Conservation (phyloP, 2,329 filamentous ascomycete species). For the Diaporthe sp. region DNA sequence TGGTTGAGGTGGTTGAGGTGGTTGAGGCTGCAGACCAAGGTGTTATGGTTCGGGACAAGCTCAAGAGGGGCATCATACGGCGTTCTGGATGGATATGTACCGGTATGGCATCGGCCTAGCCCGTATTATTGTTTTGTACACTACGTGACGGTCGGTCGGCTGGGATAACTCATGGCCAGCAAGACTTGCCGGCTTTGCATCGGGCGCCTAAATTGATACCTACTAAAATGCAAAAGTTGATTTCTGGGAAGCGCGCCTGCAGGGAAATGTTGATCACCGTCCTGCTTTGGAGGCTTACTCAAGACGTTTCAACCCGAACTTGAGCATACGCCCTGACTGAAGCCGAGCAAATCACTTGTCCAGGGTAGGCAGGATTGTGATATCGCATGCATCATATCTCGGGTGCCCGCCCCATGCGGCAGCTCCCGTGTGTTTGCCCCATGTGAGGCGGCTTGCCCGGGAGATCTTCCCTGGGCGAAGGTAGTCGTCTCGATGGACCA, state of each 20-base stretch:
- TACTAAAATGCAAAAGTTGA: not conserved
- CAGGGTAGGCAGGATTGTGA: not conserved
- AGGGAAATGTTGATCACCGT: not conserved
- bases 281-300: not conserved
- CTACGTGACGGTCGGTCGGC: not conserved
- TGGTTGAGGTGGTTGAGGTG: not conserved
- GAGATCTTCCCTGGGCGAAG: not conserved
- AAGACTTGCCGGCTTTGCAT: not conserved
- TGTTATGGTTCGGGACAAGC: not conserved
- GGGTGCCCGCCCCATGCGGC: not conserved
- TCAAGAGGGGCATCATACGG: conserved; percentile 19
- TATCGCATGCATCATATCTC: not conserved
- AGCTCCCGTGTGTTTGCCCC: not conserved
- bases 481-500: conserved; percentile 1
- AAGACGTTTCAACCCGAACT: not conserved
- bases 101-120: not conserved
- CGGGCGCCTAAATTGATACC: conserved; percentile 16
- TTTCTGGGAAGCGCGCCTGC: conserved; percentile 1
- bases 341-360: not conserved
- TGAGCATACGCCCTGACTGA: not conserved
- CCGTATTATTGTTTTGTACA: not conserved
- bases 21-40: not conserved
- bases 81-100: conserved; percentile 18
- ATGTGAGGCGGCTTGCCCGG: not conserved
- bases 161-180: not conserved